Conservation (phyloP, 2,329 filamentous ascomycete genomes). For the Pseudogymnoascus sp. region DNA sequence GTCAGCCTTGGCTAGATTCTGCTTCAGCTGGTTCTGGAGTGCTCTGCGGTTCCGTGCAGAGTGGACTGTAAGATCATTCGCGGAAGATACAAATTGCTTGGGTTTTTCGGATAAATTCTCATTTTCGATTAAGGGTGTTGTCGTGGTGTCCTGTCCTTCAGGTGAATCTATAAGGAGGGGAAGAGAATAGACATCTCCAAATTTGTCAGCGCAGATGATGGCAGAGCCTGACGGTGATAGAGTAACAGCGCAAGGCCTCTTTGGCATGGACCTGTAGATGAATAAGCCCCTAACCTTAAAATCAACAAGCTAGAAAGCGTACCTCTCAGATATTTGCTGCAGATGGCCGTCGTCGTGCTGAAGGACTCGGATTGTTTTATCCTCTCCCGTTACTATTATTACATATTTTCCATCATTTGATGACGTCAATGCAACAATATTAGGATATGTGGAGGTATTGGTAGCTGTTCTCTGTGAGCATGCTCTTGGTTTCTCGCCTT, state of each 20-base stretch:
- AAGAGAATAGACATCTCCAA: constrained; percentile 88
- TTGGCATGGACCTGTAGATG: constrained; percentile 66
- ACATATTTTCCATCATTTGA: constrained; percentile 61
- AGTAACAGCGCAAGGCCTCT: constrained; percentile 71
- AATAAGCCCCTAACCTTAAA: constrained; percentile 24
- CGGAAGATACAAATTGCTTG: constrained; percentile 40
- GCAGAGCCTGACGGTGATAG: constrained; percentile 62
- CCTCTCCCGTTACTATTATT: constrained; percentile 76
- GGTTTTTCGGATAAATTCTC: constrained; percentile 11
- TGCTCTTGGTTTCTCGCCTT: constrained; percentile 13
- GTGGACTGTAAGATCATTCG: constrained; percentile 55
- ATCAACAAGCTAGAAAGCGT: constrained; percentile 12
- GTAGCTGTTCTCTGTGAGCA: constrained; percentile 17
- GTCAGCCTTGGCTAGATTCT: constrained; percentile 29
- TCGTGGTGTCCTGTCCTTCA: constrained; percentile 15
- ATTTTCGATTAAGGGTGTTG: not conserved
- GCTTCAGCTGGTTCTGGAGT: constrained; percentile 50
- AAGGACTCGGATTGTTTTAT: constrained; percentile 85
- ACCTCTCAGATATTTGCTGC: constrained; percentile 40
- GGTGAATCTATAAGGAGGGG: constrained; percentile 50
- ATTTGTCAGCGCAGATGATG: constrained; percentile 86
- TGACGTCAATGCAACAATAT: constrained; percentile 61
- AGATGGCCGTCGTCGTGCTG: constrained; percentile 57
- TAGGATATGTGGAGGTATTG: constrained; percentile 44
- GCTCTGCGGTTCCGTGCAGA: constrained; percentile 55